Evolutionary conservation across 108 stramenopile species (phyloP).

Genomic region (Skeletonema grethae): DNA sequence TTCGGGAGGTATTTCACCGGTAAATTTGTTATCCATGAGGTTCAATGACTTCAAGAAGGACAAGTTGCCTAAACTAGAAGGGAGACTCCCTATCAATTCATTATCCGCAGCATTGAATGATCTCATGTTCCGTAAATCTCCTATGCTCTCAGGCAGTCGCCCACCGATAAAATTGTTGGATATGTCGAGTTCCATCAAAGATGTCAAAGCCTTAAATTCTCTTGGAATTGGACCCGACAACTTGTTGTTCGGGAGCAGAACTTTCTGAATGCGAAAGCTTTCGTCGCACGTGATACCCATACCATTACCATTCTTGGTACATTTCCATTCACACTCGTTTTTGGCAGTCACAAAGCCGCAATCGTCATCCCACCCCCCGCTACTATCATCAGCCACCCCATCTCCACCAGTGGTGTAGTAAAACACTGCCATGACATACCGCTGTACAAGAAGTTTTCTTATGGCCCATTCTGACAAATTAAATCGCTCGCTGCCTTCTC

Average conservation of each 20-base stretch:
- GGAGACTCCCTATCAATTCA: not conserved
- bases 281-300: not conserved
- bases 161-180: not conserved
- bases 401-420: not conserved
- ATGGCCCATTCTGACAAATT: not conserved
- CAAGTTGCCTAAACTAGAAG: not conserved
- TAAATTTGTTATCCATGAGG: constrained; percentile 4
- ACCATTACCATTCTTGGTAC: not conserved
- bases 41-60: constrained; percentile 3
- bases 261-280: constrained; percentile 1
- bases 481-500: not conserved
- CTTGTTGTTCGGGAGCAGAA: not conserved
- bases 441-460: not conserved
- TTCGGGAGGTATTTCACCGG: not conserved
- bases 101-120: constrained; percentile 6
- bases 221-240: not conserved
- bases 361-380: not conserved
- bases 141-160: not conserved
- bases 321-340: not conserved
- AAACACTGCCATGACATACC: not conserved
- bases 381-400: not conserved
- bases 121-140: not conserved
- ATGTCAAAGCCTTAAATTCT: not conserved
- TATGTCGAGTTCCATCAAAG: not conserved
- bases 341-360: not conserved